A percentile compares a stretch with the other conserved stretches of the same genome.
Evolutionary conservation across 2,329 filamentous ascomycete genomes (phyloP).

Genomic region (Neofusicoccum ribis): DNA sequence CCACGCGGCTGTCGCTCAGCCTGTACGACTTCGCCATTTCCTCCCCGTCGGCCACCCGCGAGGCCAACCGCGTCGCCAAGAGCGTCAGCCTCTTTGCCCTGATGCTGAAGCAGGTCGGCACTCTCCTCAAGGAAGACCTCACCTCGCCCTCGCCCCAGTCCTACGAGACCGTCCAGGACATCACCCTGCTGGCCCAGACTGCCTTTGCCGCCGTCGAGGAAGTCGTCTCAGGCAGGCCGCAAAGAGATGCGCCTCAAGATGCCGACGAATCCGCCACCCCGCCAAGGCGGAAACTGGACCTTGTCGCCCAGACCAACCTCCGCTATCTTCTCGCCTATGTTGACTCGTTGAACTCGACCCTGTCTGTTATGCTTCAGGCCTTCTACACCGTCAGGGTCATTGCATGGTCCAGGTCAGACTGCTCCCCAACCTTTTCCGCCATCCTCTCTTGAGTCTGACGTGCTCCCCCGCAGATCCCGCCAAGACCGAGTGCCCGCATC

Average conservation of each 20-base stretch:
- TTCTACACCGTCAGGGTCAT: slow-evolving; percentile 40
- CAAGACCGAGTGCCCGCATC: slow-evolving; percentile 12
- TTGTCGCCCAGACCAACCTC: slow-evolving; percentile 26
- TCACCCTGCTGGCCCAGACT: slow-evolving; percentile 33
- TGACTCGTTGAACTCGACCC: slow-evolving; percentile 35
- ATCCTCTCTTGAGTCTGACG: background rate
- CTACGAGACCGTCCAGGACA: slow-evolving; percentile 35
- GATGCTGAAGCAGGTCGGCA: slow-evolving; percentile 40
- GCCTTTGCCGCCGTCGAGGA: slow-evolving; percentile 33
- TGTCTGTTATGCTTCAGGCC: slow-evolving; percentile 41
- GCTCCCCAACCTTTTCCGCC: background rate
- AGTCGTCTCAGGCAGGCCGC: slow-evolving; percentile 22
- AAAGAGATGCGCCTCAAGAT: slow-evolving; percentile 13
- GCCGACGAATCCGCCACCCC: slow-evolving; percentile 12
- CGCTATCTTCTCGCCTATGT: slow-evolving; percentile 37
- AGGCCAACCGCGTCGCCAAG: slow-evolving; percentile 33
- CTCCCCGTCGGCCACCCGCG: slow-evolving; percentile 28
- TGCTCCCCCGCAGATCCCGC: slow-evolving; percentile 7
- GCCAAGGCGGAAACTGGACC: slow-evolving; percentile 21
- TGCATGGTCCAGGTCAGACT: slow-evolving; percentile 39
- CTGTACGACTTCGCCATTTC: slow-evolving; percentile 35
- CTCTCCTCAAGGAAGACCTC: slow-evolving; percentile 39
- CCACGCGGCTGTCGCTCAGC: slow-evolving; percentile 35
- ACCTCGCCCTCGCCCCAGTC: slow-evolving; percentile 38
- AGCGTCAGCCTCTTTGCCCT: slow-evolving; percentile 37